Evolutionary conservation across 768 basidiomycete species (phyloP).

Genomic region (Mycena pura): DNA sequence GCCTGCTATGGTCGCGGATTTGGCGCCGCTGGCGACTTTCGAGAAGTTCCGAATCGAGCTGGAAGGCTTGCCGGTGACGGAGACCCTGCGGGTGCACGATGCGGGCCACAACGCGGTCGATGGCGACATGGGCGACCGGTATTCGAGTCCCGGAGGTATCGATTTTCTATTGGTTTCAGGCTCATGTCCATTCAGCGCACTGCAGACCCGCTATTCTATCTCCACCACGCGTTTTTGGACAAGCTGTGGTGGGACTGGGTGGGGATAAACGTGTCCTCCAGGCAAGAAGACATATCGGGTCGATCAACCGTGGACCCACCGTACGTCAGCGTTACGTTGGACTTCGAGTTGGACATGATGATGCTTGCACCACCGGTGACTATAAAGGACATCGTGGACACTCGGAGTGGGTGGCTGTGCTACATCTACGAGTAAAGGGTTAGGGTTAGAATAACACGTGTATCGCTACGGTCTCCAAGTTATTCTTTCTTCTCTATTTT

Average conservation of each 20-base stretch:
- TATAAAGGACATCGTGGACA: slow-evolving; percentile 41
- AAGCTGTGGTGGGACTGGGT: slow-evolving; percentile 52
- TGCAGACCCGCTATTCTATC: slow-evolving; percentile 47
- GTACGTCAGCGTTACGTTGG: slow-evolving; percentile 39
- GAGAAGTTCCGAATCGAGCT: slow-evolving; percentile 44
- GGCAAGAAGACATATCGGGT: slow-evolving; percentile 46
- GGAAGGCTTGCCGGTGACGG: slow-evolving; percentile 41
- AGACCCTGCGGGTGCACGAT: slow-evolving; percentile 39
- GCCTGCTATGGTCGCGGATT: slow-evolving; percentile 28
- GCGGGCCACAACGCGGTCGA: slow-evolving; percentile 44
- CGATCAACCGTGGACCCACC: slow-evolving; percentile 37
- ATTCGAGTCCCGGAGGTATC: slow-evolving; percentile 46
- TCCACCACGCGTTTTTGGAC: slow-evolving; percentile 48
- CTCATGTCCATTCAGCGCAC: neutral
- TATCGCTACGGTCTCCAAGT: too few relatives aligned
- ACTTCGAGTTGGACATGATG: slow-evolving; percentile 36
- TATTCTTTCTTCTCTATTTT: too few relatives aligned
- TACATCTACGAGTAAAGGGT: slow-evolving; percentile 36
- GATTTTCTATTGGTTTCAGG: neutral
- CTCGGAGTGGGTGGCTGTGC: slow-evolving; percentile 33
- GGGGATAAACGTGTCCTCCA: slow-evolving; percentile 26
- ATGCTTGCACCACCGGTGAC: slow-evolving; percentile 33
- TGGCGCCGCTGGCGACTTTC: slow-evolving; percentile 34
- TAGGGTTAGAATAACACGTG: too few relatives aligned
- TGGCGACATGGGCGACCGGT: slow-evolving; percentile 42